phyloP scores from a whole-genome alignment of 2,329 filamentous ascomycete species.

The Fusarium sp. region DNA sequence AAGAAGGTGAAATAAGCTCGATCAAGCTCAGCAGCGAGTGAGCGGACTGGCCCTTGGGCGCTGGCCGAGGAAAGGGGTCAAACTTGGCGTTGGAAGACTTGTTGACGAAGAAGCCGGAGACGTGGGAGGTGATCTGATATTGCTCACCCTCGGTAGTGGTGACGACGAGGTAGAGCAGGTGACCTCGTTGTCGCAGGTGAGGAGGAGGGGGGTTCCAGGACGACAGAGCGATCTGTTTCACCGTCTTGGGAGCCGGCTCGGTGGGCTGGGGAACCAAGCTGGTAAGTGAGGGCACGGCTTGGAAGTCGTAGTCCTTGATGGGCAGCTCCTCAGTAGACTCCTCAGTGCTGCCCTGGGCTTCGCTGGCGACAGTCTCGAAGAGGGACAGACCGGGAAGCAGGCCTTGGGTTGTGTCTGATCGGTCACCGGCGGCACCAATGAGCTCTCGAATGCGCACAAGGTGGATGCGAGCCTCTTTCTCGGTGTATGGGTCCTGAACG shows the following conservation, averaged over 20 bases:
- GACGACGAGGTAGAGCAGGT: slow-evolving; percentile 89
- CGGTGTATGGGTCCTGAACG: slow-evolving; percentile 95
- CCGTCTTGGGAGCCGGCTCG: slow-evolving; percentile 83
- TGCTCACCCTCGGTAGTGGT: slow-evolving; percentile 96
- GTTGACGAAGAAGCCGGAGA: slow-evolving; percentile 97
- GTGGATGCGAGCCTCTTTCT: slow-evolving; percentile 97
- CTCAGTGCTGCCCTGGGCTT: slow-evolving; percentile 55
- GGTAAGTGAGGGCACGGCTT: slow-evolving; percentile 73
- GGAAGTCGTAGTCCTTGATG: slow-evolving; percentile 82
- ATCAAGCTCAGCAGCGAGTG: slow-evolving; percentile 91
- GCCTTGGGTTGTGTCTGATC: slow-evolving; percentile 87
- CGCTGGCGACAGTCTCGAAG: slow-evolving; percentile 79
- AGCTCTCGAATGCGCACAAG: slow-evolving; percentile 90
- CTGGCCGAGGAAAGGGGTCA: slow-evolving; percentile 83
- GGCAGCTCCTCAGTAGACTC: slow-evolving; percentile 49
- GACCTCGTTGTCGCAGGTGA: slow-evolving; percentile 89
- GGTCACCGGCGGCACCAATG: slow-evolving; percentile 90
- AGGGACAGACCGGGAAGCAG: slow-evolving; percentile 87
- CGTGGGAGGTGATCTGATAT: slow-evolving; percentile 91
- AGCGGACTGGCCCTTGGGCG: slow-evolving; percentile 81
- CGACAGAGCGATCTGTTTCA: slow-evolving; percentile 89
- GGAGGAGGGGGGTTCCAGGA: slow-evolving; percentile 97
- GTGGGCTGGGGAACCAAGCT: slow-evolving; percentile 77
- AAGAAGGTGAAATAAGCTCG: slow-evolving; percentile 83
- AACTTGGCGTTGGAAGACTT: slow-evolving; percentile 96